Percentiles rank a stretch among this genome's conserved stretches.
phyloP scores from a whole-genome alignment of 2,329 filamentous ascomycete species.

The Sclerotinia glacialis region DNA sequence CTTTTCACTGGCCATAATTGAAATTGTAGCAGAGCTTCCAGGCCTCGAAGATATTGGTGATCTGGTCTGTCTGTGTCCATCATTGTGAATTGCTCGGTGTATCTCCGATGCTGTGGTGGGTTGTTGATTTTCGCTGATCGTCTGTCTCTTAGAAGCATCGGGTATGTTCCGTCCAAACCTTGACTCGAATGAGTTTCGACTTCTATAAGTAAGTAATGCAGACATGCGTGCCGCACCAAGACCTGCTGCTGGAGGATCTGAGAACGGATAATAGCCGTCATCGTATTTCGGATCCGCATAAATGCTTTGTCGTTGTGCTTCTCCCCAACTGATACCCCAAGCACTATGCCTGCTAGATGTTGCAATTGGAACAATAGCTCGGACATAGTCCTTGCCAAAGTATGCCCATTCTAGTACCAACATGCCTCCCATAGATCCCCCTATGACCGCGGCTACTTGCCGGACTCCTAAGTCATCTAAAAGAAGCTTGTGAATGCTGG shows the following conservation, averaged over 20 bases:
- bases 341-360: conserved; percentile 82
- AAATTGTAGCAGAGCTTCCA: conserved; percentile 37
- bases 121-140: conserved; percentile 67
- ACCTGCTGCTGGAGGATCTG: conserved; percentile 81
- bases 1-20: conserved; percentile 23
- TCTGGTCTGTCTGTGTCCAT: conserved; percentile 67
- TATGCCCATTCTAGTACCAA: conserved; percentile 91
- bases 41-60: conserved; percentile 47
- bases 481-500: conserved; percentile 72
- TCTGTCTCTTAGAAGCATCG: conserved; percentile 78
- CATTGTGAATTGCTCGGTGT: conserved; percentile 80
- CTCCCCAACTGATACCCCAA: conserved; percentile 89
- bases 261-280: conserved; percentile 88
- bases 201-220: conserved; percentile 90
- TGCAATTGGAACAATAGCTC: conserved; percentile 76
- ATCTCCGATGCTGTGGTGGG: conserved; percentile 57
- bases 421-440: conserved; percentile 86
- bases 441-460: conserved; percentile 75
- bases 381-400: conserved; percentile 81
- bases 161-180: conserved; percentile 92
- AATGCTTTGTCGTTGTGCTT: conserved; percentile 87
- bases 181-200: conserved; percentile 93
- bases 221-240: conserved; percentile 96
- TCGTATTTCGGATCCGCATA: conserved; percentile 99
- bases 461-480: conserved; percentile 77